These are phyloP conservation scores for Zygotorulaspora danielsina DNA, from an alignment of 805 yeast genomes.

Conservation along the genomic window DNA sequence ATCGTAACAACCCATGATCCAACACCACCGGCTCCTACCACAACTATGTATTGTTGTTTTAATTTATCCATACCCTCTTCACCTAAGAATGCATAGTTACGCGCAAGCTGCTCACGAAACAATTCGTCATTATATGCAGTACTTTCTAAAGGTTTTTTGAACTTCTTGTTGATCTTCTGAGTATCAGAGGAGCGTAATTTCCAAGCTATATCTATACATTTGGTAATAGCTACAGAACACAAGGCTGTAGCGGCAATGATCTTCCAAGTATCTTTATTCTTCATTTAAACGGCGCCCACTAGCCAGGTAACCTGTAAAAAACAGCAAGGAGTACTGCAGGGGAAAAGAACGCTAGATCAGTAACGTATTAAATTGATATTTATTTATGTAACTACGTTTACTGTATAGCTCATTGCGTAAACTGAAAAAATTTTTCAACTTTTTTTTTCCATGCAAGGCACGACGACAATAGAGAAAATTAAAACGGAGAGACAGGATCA, in stretches of 20 bases:
- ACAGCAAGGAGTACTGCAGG: too few species aligned
- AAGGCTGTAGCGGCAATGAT: slow-evolving; percentile 32
- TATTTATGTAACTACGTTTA: too few species aligned
- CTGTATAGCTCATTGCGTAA: slow-evolving; percentile 1
- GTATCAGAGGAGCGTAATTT: slow-evolving; percentile 17
- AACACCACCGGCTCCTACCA: slow-evolving; percentile 96
- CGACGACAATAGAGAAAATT: too few species aligned
- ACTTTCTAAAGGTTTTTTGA: slow-evolving; percentile 5
- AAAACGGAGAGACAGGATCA: slow-evolving; percentile 6
- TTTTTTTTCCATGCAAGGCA: too few species aligned
- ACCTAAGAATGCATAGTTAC: slow-evolving; percentile 89
- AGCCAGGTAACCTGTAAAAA: slow-evolving; percentile 1
- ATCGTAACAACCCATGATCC: slow-evolving; percentile 95
- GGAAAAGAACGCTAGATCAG: too few species aligned
- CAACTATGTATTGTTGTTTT: slow-evolving; percentile 66
- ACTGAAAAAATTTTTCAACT: slow-evolving; percentile 4
- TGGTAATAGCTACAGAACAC: slow-evolving; percentile 33
- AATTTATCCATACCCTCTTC: slow-evolving; percentile 76
- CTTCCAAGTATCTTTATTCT: slow-evolving; percentile 26
- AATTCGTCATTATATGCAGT: slow-evolving; percentile 56
- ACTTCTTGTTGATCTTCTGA: neutral
- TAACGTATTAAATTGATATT: too few species aligned
- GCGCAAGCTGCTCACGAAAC: slow-evolving; percentile 84
- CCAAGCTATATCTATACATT: slow-evolving; percentile 30
- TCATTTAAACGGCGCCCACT: slow-evolving; percentile 2